A percentile compares a stretch with the other conserved stretches of the same genome.
These are phyloP conservation scores for Martensiomyces pterosporus DNA, from an alignment of 192 early-diverging fungal species.

Conservation along the genomic window DNA sequence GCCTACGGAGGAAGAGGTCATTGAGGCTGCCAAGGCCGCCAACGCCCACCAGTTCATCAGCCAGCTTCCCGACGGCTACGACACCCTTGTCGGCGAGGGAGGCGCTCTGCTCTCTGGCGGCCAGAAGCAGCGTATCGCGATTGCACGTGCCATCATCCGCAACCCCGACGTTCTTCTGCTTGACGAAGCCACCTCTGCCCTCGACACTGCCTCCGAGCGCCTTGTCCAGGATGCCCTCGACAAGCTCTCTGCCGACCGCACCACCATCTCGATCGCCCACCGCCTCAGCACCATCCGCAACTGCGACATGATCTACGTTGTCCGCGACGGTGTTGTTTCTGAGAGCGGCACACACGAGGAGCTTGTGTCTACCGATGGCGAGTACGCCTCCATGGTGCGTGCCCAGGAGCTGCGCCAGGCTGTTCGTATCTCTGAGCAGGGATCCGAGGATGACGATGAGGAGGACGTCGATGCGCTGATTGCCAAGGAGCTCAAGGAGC, in stretches of 20 bases:
- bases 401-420: slow-evolving; percentile 81
- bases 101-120: slow-evolving; percentile 81
- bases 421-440: slow-evolving; percentile 31
- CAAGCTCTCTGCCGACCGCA: slow-evolving; percentile 65
- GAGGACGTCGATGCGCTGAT: slow-evolving; percentile 31
- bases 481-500: slow-evolving; percentile 39
- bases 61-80: slow-evolving; percentile 67
- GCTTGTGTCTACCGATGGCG: slow-evolving; percentile 57
- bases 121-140: slow-evolving; percentile 95
- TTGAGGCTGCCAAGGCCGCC: slow-evolving; percentile 60
- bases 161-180: slow-evolving; percentile 78
- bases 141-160: slow-evolving; percentile 87
- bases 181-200: slow-evolving; percentile 86
- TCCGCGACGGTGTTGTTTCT: slow-evolving; percentile 64
- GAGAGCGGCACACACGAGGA: slow-evolving; percentile 80
- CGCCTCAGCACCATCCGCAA: slow-evolving; percentile 89
- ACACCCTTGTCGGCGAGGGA: slow-evolving; percentile 83
- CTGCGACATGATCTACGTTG: slow-evolving; percentile 82
- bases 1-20: slow-evolving; percentile 71
- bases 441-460: slow-evolving; percentile 11
- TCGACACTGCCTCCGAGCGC: slow-evolving; percentile 77
- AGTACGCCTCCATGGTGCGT: slow-evolving; percentile 54
- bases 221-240: slow-evolving; percentile 82
- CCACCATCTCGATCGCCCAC: slow-evolving; percentile 89
- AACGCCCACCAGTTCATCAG: slow-evolving; percentile 75